Evolutionary conservation across 2,329 filamentous ascomycete genomes (phyloP).

Genomic region (Ascochyta rabiei): DNA sequence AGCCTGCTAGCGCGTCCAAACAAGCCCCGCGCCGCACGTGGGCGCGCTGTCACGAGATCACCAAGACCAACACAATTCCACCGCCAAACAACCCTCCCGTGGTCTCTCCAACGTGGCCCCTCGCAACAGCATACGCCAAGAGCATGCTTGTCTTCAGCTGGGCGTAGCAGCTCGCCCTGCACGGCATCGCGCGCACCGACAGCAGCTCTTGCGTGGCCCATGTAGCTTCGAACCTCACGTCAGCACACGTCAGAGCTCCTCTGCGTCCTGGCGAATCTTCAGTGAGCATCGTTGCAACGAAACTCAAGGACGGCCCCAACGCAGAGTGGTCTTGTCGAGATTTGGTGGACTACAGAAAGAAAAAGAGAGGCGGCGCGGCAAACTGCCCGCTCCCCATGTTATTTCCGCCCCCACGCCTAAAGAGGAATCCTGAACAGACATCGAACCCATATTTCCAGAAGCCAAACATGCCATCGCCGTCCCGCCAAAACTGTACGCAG

Average conservation of each 20-base stretch:
- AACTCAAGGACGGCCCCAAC: too few relatives aligned
- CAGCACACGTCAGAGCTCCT: neutral
- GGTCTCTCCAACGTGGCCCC: slow-evolving; percentile 24
- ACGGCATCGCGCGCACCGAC: slow-evolving; percentile 31
- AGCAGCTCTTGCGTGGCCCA: too few relatives aligned
- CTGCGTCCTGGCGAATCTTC: neutral
- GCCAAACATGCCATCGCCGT: neutral
- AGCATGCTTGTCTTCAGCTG: slow-evolving; percentile 26
- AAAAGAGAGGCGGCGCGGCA: neutral
- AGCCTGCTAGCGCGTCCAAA: slow-evolving; percentile 15
- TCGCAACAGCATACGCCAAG: slow-evolving; percentile 26
- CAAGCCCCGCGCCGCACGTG: slow-evolving; percentile 13
- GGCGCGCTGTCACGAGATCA: slow-evolving; percentile 18
- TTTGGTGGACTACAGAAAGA: too few relatives aligned
- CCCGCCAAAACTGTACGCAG: neutral
- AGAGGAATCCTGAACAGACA: neutral
- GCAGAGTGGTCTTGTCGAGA: too few relatives aligned
- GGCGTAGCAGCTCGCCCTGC: slow-evolving; percentile 33
- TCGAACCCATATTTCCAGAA: neutral
- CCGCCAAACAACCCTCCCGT: slow-evolving; percentile 24
- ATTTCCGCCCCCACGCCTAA: slow-evolving; percentile 1
- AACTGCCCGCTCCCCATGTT: neutral
- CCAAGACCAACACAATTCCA: too few relatives aligned
- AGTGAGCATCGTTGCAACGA: neutral
- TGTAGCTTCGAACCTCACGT: neutral